Evolutionary conservation across 2,329 filamentous ascomycete genomes (phyloP), one percentile per base, ranked within the genome.

Genomic region (Stemphylium lycopersici): DNA sequence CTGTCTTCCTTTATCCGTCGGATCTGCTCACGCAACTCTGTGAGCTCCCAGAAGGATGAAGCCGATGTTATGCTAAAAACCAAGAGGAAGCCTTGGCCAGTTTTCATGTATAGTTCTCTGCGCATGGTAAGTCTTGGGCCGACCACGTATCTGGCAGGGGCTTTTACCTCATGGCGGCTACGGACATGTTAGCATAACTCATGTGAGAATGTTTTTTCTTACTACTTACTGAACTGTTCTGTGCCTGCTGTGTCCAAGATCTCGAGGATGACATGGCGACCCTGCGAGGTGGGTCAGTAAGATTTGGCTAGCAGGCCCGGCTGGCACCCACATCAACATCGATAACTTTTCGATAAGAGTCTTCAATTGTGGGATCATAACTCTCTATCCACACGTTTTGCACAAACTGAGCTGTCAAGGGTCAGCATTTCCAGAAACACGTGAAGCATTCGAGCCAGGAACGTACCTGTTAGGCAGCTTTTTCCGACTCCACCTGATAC

Each of bases 241-340:
- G 91, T 96, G 55, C 91, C 91, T 63, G 91, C 91, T 42, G 91
- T 96, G 73, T 96, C 91, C 67, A 96, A 85, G 72, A 96, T 96
- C 80, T 96, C 91, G 63, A 96, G 78, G 69, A 96, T 85, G 59
- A 95, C 90, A 83, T 95, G 90, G 65, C 91, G 88, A 64, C 90
- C 90, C 90, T 95, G 63, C 34, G 26, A 20, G 55, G 46, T 48
- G 55, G 44, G 50, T 68, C 48, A 68, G 59, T 29, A 36, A 36
- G n/a, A 6, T 29, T 8, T 48, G 42, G 38, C 16, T 32, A 36
- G 18, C 24, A 44, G 32, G 16, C 7, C 22, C 38, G 38, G 37
- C 8, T 34, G 20, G 33, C 53, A 84, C 90, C 82, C 79, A 95
- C 91, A 82, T 96, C 91, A 59, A 96, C 90, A 66, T 92, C 81